A percentile compares a stretch with the other conserved stretches of the same genome.
phyloP scores from a whole-genome alignment of 345 rosid genomes.

The Raphanus raphanistrum region DNA sequence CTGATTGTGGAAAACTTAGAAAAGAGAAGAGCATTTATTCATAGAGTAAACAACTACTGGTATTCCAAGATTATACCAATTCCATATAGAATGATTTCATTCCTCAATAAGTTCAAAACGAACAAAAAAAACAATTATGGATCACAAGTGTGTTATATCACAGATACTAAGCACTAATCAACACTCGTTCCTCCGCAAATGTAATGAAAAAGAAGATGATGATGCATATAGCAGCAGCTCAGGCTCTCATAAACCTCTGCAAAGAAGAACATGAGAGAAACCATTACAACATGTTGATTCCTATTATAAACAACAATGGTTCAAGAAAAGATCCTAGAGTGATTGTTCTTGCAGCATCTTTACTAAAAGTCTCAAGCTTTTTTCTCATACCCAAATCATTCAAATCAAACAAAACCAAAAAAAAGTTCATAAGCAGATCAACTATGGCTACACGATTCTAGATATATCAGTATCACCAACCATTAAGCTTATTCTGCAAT shows the following conservation, averaged over 20 bases:
- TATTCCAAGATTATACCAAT: slow-evolving; percentile 11
- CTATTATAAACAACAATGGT: neutral
- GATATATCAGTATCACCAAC: neutral
- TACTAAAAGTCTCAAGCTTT: neutral
- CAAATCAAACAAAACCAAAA: neutral
- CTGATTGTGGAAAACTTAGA: neutral
- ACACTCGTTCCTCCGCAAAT: neutral
- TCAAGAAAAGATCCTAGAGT: neutral
- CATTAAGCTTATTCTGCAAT: neutral
- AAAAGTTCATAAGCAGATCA: neutral
- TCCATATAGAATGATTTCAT: slow-evolving; percentile 6
- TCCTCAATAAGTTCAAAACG: slow-evolving; percentile 13
- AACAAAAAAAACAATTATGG: neutral
- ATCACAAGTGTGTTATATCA: slow-evolving; percentile 15
- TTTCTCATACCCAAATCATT: neutral
- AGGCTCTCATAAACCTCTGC: slow-evolving; percentile 39
- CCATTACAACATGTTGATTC: slow-evolving; percentile 1
- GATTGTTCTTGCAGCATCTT: neutral
- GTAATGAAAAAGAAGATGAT: slow-evolving; percentile 8
- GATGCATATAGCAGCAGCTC: slow-evolving; percentile 1
- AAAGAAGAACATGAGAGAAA: neutral
- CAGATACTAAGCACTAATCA: slow-evolving; percentile 17
- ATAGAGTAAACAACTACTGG: slow-evolving; percentile 6
- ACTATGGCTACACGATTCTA: neutral
- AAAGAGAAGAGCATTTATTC: slow-evolving; percentile 16